Percentiles rank a stretch among this genome's conserved stretches.
phyloP scores from a whole-genome alignment of 2,329 filamentous ascomycete genomes.

The Blumeria graminis region DNA sequence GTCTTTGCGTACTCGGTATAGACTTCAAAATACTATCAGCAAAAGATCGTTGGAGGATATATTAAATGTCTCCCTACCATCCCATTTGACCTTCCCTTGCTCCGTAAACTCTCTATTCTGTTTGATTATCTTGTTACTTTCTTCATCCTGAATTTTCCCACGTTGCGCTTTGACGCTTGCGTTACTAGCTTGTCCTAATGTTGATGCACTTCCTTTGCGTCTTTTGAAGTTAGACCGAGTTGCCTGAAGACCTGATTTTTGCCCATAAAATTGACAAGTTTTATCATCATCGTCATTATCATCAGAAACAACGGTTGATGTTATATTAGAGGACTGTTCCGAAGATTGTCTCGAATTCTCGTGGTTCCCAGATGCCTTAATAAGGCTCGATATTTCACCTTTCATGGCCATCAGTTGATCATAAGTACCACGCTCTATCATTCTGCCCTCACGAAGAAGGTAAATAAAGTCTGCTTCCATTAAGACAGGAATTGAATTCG shows the following conservation, averaged over 20 bases:
- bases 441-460: constrained; percentile 57
- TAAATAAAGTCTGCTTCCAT: constrained; percentile 76
- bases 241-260: constrained; percentile 48
- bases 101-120: constrained; percentile 74
- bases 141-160: constrained; percentile 67
- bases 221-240: constrained; percentile 26
- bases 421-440: constrained; percentile 76
- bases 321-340: constrained; percentile 25
- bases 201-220: constrained; percentile 47
- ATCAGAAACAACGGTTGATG: constrained; percentile 32
- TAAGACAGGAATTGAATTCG: constrained; percentile 81
- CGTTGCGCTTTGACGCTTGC: constrained; percentile 72
- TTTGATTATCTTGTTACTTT: constrained; percentile 48
- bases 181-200: constrained; percentile 71
- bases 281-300: constrained; percentile 46
- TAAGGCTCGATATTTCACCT: constrained; percentile 63
- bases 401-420: constrained; percentile 83
- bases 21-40: constrained; percentile 23
- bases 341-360: constrained; percentile 20
- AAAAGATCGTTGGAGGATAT: constrained; percentile 3
- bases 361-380: constrained; percentile 47
- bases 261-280: constrained; percentile 28
- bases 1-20: constrained; percentile 88
- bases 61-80: constrained; percentile 17
- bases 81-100: constrained; percentile 96